phyloP scores from a whole-genome alignment of 345 rosid genomes.

The Combretum micranthum region DNA sequence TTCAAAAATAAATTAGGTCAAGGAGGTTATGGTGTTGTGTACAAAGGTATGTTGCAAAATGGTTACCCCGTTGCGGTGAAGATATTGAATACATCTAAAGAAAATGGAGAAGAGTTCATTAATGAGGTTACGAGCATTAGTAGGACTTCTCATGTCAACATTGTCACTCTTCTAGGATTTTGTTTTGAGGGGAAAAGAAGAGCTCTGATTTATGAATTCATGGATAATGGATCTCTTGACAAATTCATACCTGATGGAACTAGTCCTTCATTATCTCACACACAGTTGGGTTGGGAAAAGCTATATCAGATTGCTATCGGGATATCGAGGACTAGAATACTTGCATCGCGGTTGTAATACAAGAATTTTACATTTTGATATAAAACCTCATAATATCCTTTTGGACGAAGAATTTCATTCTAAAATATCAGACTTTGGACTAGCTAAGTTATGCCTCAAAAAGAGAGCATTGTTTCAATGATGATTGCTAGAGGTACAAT shows the following conservation, averaged over 20 bases:
- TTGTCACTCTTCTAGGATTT: conserved; percentile 16
- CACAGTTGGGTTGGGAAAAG: conserved; percentile 8
- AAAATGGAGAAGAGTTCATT: conserved; percentile 35
- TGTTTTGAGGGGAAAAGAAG: conserved; percentile 18
- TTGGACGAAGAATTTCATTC: too few species aligned
- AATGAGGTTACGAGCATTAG: conserved; percentile 40
- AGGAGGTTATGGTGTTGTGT: conserved; percentile 23
- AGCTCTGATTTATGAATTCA: conserved; percentile 23
- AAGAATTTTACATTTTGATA: conserved; percentile 38
- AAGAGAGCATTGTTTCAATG: too few species aligned
- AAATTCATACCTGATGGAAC: conserved; percentile 1
- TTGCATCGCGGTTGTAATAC: conserved; percentile 38
- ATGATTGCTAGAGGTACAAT: too few species aligned
- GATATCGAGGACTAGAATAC: conserved; percentile 28
- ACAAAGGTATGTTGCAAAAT: too few species aligned
- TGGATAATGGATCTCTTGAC: conserved; percentile 14
- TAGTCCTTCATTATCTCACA: not conserved
- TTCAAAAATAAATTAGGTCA: conserved; percentile 23
- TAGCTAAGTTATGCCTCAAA: too few species aligned
- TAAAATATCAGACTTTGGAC: too few species aligned
- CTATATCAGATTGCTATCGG: conserved; percentile 19
- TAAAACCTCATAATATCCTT: too few species aligned
- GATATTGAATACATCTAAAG: conserved; percentile 23
- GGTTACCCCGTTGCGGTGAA: conserved; percentile 33
- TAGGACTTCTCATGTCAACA: too few species aligned